Base-by-base conservation (phyloP, 2,329 filamentous ascomycete genomes). In the Hymenoscyphus repandus region DNA sequence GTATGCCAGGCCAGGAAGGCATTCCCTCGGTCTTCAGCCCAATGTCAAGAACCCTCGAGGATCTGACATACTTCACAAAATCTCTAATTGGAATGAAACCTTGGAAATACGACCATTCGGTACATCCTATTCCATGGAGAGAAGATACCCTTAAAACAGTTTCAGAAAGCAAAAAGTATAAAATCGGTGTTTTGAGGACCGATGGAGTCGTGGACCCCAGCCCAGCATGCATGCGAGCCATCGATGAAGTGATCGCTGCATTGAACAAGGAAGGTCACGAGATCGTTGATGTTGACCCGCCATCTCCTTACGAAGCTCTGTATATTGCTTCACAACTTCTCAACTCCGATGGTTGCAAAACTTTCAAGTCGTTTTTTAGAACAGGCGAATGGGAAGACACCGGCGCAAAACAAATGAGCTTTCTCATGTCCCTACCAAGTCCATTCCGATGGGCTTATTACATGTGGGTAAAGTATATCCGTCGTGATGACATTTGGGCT, bases 1-100 rank as follows among this genome's bases (percentile, higher is more conserved):
- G 86, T 61, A 96, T 96, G 90, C 83, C 88, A 0, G 92, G 92
- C 0, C 90, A 96, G 66, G 92, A 96, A 65, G 91, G 90, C 0
- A 83, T 96, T 31, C 83, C 89, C 1, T 88, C 86, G 56, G 90
- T 96, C 17, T 96, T 91, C 70, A 92, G 88, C 51, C 91, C 91
- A 5, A 96, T 97, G 92, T 82, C 91, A 2, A 79, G 90, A 47
- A 96, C 90, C 0, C 70, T 96, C 52, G 79, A 83, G 56, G 91
- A 96, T 64, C 72, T 96, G 54, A 78, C 78, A 1, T 96, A 95
- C 70, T 96, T 96, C 68, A 88, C 88, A 3, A 82, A 83, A 47
- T 79, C 82, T 6, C 72, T 96, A 49, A 79, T 96, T 49, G 72
- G 80, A 45, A 92, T 93, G 83, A 74, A 88, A 69, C 89, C 90